Evolutionary conservation across 2,329 filamentous ascomycete species (phyloP).

Genomic region (Trichoderma harzianum): DNA sequence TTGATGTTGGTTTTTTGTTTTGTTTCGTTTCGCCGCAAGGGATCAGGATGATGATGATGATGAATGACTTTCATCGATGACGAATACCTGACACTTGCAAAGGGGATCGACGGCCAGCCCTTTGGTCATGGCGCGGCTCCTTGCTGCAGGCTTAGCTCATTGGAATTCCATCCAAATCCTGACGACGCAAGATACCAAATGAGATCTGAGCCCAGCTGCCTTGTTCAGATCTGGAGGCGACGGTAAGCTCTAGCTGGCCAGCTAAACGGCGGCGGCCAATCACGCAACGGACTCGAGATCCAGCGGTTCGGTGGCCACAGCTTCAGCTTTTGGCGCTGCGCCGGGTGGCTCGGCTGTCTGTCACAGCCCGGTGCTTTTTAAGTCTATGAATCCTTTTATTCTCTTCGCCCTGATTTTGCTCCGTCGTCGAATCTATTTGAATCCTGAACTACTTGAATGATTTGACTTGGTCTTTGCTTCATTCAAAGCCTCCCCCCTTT

Average conservation of each 20-base stretch:
- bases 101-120: background rate
- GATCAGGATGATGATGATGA: background rate
- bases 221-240: background rate
- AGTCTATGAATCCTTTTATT: background rate
- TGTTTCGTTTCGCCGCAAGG: background rate
- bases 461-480: background rate
- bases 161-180: background rate
- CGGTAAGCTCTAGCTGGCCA: constrained; percentile 8
- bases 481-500: background rate
- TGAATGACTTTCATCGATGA: background rate
- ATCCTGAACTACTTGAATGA: background rate
- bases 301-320: constrained; percentile 1
- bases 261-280: background rate
- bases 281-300: background rate
- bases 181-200: background rate
- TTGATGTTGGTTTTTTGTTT: background rate
- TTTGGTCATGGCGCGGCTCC: background rate
- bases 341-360: constrained; percentile 14
- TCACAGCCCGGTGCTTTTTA: background rate
- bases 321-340: background rate
- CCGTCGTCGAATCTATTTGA: background rate
- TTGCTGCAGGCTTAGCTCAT: background rate
- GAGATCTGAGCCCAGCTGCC: constrained; percentile 4
- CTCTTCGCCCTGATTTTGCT: background rate
- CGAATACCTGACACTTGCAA: background rate